Base-by-base conservation (phyloP, 2,329 filamentous ascomycete genomes). In the Penicillium sp. region DNA sequence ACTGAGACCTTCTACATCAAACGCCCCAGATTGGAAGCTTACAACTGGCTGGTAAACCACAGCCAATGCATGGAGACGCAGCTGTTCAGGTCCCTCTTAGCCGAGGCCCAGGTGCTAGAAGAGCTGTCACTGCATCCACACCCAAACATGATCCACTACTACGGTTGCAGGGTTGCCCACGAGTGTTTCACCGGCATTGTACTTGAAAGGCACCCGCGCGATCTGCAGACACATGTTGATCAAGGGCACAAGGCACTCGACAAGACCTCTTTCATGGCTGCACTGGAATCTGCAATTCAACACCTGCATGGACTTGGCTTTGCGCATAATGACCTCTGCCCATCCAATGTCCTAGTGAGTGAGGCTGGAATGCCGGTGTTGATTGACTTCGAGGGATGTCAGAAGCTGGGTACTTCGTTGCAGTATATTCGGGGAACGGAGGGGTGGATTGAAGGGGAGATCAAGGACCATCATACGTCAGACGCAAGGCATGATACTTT, bases 391-490 rank as follows among this genome's bases (percentile, higher is more conserved):
- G 63, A 53, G 4, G 57, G 50, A 43, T 64, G 58, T 36, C 56
- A 55, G 55, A 56, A 55, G 14, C 54, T 62, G 51, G 64, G 66
- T 54, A 48, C 56, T 65, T 1, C 73, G 74, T 1, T 75, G 67
- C 9, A 72, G 80, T 58, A 83, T 83, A 65, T 73, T 84, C 1
- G 49, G 11, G 43, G 49, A 2, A 40, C 32, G 24, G 10, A 2
- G 3, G 65, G 67, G 40, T 54, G 51, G 51, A 50, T 49, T 31
- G 40, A 49, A 10, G 52, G 52, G 21, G 24, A 44, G 16, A 32
- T 32, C 16, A 38, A 40, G 24, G 52, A 49, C 18, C 42, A 50
- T 24, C n/a, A 21, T 32, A 54, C 47, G 10, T 50, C 52, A 2
- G 27, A 21, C 5, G 18, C 11, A 10, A 16, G 44, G 27, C 52